These are phyloP conservation scores for Daucus carota DNA, from an alignment of 129 eudicot genomes.

Conservation along the genomic window DH1_v3.0 NC_030384.2:44614501-44615000, in stretches of 20 bases:
- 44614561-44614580: not conserved
- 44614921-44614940: slow-evolving; percentile 43
- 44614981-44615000: slow-evolving; percentile 54
- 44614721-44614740: not conserved
- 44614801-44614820: too few species aligned
- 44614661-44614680: not conserved
- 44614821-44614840: not conserved
- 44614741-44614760: not conserved
- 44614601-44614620: not conserved
- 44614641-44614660: not conserved
- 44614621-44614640: slow-evolving; percentile 10
- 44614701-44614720: not conserved
- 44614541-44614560: not conserved
- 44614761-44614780: too few species aligned
- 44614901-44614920: slow-evolving; percentile 29
- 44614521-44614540: not conserved
- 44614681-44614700: not conserved
- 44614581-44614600: not conserved
- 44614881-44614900: slow-evolving; percentile 11
- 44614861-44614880: not conserved
- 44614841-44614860: not conserved
- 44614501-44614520: not conserved
- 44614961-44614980: slow-evolving; percentile 69
- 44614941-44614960: slow-evolving; percentile 53
- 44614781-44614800: not conserved